Base-by-base conservation (phyloP, 768 basidiomycete genomes). In the Pleurotus pulmonarius region DNA sequence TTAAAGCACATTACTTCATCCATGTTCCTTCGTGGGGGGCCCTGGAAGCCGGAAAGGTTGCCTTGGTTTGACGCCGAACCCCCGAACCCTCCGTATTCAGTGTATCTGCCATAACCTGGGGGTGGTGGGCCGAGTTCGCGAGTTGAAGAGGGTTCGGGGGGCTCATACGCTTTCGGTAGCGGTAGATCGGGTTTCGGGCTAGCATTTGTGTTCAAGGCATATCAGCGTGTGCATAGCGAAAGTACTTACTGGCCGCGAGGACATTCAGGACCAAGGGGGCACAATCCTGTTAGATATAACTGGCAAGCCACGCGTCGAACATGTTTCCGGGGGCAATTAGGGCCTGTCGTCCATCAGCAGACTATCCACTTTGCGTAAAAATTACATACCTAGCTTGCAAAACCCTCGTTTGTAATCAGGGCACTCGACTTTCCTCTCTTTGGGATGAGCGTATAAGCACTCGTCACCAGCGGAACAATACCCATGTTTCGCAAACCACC, bases 401-500 rank as follows among this genome's bases (percentile, higher is more conserved):
- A 98, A 99, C 0, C 97, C 97, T 59, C 96, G 79, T 61, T 89
- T 89, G 70, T 95, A 99, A 69, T 97, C 94, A 39, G 94, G 94
- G 67, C 97, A 99, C 67, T 96, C 94, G 3, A 92, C 85, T 56
- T 86, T 83, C 49, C 94, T 82, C 71, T 94, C 92, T 69, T 94
- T 92, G 11, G 93, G 94, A 67, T 96, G 93, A 13, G 92, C 92
- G 69, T 98, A 99, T 62, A 99, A 77, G 69, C 97, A 99, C 71
- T 98, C 95, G 63, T 96, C 94, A 56, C 97, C 96, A 16, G 94
- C 88, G 22, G 92, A 92, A 70, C 97, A 98, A 71, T 94, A 98
- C 13, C 97, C 97, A 65, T 94, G 95, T 70, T 96, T 97, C 51
- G 92, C 92, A 70, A 87, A 98, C 94, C 94, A 98, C 88, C 94